A percentile compares a stretch with the other conserved stretches of the same genome.
Evolutionary conservation across 208 protist genomes (phyloP).

Genomic region (Phytomonas francai): DNA sequence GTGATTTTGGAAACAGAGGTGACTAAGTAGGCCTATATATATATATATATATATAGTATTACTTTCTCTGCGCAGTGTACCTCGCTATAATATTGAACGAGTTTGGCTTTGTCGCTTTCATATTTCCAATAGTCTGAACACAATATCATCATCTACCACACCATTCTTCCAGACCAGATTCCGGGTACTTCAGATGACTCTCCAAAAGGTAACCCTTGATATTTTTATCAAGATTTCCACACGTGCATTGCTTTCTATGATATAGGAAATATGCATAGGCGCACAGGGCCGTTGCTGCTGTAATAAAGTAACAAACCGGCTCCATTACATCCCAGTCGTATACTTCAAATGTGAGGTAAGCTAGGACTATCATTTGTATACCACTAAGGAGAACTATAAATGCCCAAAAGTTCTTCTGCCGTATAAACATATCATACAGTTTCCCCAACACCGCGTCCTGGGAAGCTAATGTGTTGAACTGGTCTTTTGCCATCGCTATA

Average conservation of each 20-base stretch:
- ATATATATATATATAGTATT: not conserved
- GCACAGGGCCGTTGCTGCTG: conserved; percentile 38
- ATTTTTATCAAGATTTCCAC: not conserved
- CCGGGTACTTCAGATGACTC: not conserved
- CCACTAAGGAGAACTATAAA: conserved; percentile 44
- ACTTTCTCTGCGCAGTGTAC: not conserved
- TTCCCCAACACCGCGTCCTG: not conserved
- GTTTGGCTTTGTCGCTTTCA: not conserved
- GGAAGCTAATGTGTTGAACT: not conserved
- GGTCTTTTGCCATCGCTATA: conserved; percentile 5
- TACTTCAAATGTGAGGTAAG: conserved; percentile 70
- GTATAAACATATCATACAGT: conserved; percentile 5
- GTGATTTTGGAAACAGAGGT: not conserved
- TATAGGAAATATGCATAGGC: conserved; percentile 50
- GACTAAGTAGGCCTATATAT: conserved; percentile 1
- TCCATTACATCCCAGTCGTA: conserved; percentile 85
- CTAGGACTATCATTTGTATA: conserved; percentile 57
- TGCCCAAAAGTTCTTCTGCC: conserved; percentile 55
- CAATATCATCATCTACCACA: not conserved
- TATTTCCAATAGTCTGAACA: not conserved
- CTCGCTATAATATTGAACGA: not conserved
- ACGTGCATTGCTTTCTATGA: conserved; percentile 33
- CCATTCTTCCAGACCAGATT: not conserved
- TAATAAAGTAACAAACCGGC: conserved; percentile 73
- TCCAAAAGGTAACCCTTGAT: not conserved